Evolutionary conservation across 352 stramenopile species (phyloP), one percentile per base, ranked within the genome.

Genomic region (Blastocystis sp.): DNA sequence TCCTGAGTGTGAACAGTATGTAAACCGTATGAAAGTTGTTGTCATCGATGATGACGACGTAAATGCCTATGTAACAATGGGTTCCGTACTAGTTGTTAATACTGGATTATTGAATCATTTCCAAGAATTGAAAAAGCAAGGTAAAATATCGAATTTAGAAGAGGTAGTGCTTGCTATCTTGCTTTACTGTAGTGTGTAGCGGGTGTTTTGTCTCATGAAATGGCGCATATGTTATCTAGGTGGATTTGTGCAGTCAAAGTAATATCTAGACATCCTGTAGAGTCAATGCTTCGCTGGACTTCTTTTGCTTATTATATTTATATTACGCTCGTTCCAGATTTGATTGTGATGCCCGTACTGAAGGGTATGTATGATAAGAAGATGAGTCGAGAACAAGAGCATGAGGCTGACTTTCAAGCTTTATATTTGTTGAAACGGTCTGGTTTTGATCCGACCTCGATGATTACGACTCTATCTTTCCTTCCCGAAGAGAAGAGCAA

Each of bases 61-160:
- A 15, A 84, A 84, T n/a, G 73, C 73, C 15, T 84, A 84, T 43
- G 62, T 53, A 4, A 84, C 73, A n/a, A 84, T 84, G 73, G 73
- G 73, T 2, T 84, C 73, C 20, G 54, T 84, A 34, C 23, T 84
- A 45, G 73, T 84, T 11, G 73, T 84, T 9, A 66, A 68, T 34
- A 84, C 50, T 11, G 73, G 73, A 69, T 37, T 84, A 9, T 34
- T 84, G 8, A 45, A 84, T 43, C 68, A 84, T 29, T 84, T 68
- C 29, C 8, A 68, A 53, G 55, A 84, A 37, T 13, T 69, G 15
- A 20, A 84, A 45, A 39, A 66, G 50, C 26, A 45, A 29, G 73
- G 73, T 20, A 84, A 84, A 55, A 66, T 84, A 23, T 15, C 53
- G 26, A 66, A 84, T 84, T 68, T 54, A 18, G 73, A 84, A 45